Evolutionary conservation across 139 green algal species (phyloP).

Genomic region (Gonium pectorale): DNA sequence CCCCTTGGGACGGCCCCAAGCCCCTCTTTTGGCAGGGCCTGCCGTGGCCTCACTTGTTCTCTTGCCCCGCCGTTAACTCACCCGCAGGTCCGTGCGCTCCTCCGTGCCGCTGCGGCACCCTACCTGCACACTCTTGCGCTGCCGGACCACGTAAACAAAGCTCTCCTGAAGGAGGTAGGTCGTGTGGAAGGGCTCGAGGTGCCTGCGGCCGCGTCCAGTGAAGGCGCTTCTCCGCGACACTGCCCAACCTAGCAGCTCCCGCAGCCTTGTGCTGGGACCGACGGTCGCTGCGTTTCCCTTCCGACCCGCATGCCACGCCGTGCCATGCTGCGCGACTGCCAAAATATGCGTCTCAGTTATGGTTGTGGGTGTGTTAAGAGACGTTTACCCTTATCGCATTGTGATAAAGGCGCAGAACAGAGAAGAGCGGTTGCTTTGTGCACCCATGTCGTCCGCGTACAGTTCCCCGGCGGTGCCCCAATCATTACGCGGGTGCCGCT

Average conservation of each 20-base stretch:
- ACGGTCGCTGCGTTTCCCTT: neutral
- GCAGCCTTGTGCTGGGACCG: neutral
- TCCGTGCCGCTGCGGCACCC: neutral
- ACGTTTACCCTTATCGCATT: no score
- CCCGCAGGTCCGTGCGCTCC: neutral
- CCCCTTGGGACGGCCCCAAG: no score
- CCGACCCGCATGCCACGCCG: neutral
- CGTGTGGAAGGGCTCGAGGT: no score
- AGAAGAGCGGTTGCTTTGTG: no score
- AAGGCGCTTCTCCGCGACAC: no score
- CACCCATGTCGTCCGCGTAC: neutral
- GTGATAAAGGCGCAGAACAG: no score
- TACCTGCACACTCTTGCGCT: constrained; percentile 6
- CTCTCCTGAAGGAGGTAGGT: constrained; percentile 7
- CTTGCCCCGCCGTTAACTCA: neutral
- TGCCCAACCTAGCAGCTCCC: neutral
- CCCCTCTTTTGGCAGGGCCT: neutral
- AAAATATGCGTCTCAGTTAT: neutral
- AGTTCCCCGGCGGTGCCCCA: neutral
- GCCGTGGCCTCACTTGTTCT: neutral
- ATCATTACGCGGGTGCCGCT: constrained; percentile 12
- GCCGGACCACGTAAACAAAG: neutral
- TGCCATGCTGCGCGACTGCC: neutral
- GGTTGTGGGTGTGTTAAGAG: no score
- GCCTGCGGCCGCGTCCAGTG: neutral